Evolutionary conservation across 805 yeast genomes (phyloP).

Genomic region (Candida stauntonica): DNA sequence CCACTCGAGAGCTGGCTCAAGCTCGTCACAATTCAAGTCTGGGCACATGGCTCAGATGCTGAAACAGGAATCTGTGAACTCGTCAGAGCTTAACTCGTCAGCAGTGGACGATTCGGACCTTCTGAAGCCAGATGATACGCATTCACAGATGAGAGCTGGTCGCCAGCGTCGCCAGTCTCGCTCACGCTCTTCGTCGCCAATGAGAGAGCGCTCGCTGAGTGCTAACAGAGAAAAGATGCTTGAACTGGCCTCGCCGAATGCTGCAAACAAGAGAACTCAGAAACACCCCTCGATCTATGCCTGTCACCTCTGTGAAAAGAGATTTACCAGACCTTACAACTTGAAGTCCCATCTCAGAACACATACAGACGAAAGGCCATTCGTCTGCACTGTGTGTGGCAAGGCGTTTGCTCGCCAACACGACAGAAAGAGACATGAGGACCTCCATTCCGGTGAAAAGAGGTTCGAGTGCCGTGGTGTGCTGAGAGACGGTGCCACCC

Average conservation of each 20-base stretch:
- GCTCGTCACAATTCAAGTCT: conserved; percentile 24
- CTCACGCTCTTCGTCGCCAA: conserved; percentile 26
- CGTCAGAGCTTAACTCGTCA: background rate
- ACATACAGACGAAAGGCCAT: conserved; percentile 82
- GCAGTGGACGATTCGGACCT: conserved; percentile 12
- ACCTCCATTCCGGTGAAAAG: conserved; percentile 72
- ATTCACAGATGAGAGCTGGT: conserved; percentile 21
- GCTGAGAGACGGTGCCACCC: conserved; percentile 45
- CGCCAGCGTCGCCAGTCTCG: conserved; percentile 39
- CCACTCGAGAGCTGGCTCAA: conserved; percentile 29
- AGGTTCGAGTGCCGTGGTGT: conserved; percentile 67
- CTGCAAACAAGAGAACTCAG: conserved; percentile 51
- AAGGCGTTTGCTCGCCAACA: conserved; percentile 81
- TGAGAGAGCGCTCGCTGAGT: conserved; percentile 28
- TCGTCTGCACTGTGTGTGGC: conserved; percentile 66
- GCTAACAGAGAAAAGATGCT: conserved; percentile 48
- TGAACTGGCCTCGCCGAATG: conserved; percentile 59
- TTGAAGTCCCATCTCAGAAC: conserved; percentile 88
- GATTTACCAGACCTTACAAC: conserved; percentile 90
- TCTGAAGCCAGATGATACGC: conserved; percentile 18
- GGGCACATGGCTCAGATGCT: conserved; percentile 17
- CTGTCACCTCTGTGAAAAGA: conserved; percentile 79
- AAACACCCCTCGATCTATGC: conserved; percentile 71
- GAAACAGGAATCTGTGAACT: background rate
- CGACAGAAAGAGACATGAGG: conserved; percentile 72